phyloP scores from a whole-genome alignment of 176 grass and related monocot species.

The Canna indica region DNA sequence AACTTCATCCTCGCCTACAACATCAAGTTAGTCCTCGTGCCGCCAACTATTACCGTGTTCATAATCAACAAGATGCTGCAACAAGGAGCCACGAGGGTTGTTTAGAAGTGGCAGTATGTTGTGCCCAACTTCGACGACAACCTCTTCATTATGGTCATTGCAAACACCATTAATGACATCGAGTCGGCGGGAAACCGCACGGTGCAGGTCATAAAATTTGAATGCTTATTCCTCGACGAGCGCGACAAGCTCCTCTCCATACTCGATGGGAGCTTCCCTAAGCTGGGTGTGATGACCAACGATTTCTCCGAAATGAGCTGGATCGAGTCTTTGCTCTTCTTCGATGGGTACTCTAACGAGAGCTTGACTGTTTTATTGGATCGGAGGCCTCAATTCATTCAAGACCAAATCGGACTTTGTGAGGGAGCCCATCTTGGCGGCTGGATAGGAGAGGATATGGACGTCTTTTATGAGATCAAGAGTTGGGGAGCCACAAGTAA shows the following conservation, averaged over 20 bases:
- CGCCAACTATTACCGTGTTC: not conserved
- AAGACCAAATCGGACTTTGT: slow-evolving; percentile 58
- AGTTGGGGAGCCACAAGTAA: slow-evolving; percentile 13
- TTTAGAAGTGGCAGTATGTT: not conserved
- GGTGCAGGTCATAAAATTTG: not conserved
- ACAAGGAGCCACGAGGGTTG: not conserved
- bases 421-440: slow-evolving; percentile 28
- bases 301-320: slow-evolving; percentile 56
- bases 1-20: not conserved
- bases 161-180: not conserved
- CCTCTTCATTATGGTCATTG: not conserved
- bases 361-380: slow-evolving; percentile 29
- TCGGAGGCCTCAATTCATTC: slow-evolving; percentile 21
- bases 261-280: slow-evolving; percentile 28
- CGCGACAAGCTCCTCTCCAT: not conserved
- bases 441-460: slow-evolving; percentile 29
- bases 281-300: slow-evolving; percentile 19
- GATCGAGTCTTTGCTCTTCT: slow-evolving; percentile 35
- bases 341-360: slow-evolving; percentile 27
- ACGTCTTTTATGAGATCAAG: slow-evolving; percentile 17
- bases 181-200: not conserved
- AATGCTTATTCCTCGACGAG: not conserved
- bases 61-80: not conserved
- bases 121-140: not conserved
- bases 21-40: not conserved